phyloP scores from a whole-genome alignment of 2,329 filamentous ascomycete species.

The Botrytis galanthina region DNA sequence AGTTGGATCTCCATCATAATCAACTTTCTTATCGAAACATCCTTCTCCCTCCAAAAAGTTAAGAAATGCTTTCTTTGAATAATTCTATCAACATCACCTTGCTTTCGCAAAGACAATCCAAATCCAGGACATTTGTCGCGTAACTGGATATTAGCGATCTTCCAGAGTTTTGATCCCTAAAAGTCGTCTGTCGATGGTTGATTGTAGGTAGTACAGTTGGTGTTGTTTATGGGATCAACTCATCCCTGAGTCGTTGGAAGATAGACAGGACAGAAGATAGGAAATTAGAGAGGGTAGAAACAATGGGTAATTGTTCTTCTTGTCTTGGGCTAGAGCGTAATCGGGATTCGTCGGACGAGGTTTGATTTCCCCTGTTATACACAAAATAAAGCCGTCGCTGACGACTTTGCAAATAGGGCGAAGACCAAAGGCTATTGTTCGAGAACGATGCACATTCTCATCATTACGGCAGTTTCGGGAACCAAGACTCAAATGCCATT shows the following conservation, averaged over 20 bases:
- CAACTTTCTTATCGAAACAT: slow-evolving; percentile 14
- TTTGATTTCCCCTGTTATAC: slow-evolving; percentile 37
- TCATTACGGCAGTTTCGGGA: slow-evolving; percentile 63
- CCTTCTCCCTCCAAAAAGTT: not conserved
- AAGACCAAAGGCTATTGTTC: slow-evolving; percentile 53
- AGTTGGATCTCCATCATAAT: not conserved
- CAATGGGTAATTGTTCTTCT: slow-evolving; percentile 61
- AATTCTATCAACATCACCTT: slow-evolving; percentile 1
- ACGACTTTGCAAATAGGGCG: slow-evolving; percentile 31
- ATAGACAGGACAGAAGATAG: not conserved
- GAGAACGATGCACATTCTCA: slow-evolving; percentile 55
- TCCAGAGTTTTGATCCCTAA: not conserved
- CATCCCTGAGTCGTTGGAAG: slow-evolving; percentile 4
- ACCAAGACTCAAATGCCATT: slow-evolving; percentile 49
- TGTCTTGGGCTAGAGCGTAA: slow-evolving; percentile 54
- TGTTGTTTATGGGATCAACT: slow-evolving; percentile 14
- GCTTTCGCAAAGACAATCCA: slow-evolving; percentile 1
- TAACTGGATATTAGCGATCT: not conserved
- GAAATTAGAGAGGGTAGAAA: slow-evolving; percentile 16
- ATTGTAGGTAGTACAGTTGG: slow-evolving; percentile 17
- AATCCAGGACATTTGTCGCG: not conserved
- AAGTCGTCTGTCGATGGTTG: slow-evolving; percentile 10
- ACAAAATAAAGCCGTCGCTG: not conserved
- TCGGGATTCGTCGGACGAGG: slow-evolving; percentile 54
- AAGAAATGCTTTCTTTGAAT: slow-evolving; percentile 5